Conservation (phyloP, 2,329 filamentous ascomycete genomes). For the Paraphoma chrysanthemicola region DNA sequence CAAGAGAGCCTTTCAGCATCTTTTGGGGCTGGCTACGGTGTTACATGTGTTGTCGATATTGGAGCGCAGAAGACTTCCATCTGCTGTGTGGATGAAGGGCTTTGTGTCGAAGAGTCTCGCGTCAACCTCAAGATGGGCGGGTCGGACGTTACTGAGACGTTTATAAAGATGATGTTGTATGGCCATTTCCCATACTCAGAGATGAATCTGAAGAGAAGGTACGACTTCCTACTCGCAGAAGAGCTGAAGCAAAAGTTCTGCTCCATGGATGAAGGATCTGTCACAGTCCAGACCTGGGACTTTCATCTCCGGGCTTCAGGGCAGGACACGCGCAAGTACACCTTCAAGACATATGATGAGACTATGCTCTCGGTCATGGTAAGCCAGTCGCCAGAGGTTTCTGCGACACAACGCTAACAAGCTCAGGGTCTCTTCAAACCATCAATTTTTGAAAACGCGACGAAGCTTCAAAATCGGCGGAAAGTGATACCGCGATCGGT, state of each 20-base stretch:
- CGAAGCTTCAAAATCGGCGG: constrained; percentile 80
- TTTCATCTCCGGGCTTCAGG: constrained; percentile 90
- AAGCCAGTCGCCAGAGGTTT: constrained; percentile 17
- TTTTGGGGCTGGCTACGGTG: constrained; percentile 93
- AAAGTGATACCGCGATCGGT: constrained; percentile 86
- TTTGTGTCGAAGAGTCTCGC: constrained; percentile 92
- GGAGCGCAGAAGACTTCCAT: constrained; percentile 98
- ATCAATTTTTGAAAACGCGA: constrained; percentile 79
- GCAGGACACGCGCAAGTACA: constrained; percentile 89
- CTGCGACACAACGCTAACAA: constrained; percentile 11
- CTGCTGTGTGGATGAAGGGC: constrained; percentile 94
- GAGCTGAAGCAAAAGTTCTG: constrained; percentile 94
- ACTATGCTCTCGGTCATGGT: constrained; percentile 89
- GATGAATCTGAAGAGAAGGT: constrained; percentile 87
- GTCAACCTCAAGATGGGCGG: constrained; percentile 96
- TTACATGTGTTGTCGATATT: constrained; percentile 93
- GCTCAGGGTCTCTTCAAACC: constrained; percentile 83
- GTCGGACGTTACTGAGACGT: constrained; percentile 89
- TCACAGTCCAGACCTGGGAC: constrained; percentile 85
- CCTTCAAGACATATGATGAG: constrained; percentile 97
- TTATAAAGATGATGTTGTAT: constrained; percentile 97
- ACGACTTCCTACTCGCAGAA: constrained; percentile 92
- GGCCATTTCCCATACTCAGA: constrained; percentile 96
- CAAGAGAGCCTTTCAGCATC: constrained; percentile 95
- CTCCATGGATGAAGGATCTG: constrained; percentile 87